Percentiles rank a stretch among this genome's conserved stretches.
phyloP scores from a whole-genome alignment of 495 filamentous ascomycete genomes.

The Hypoxylon rickii region DNA sequence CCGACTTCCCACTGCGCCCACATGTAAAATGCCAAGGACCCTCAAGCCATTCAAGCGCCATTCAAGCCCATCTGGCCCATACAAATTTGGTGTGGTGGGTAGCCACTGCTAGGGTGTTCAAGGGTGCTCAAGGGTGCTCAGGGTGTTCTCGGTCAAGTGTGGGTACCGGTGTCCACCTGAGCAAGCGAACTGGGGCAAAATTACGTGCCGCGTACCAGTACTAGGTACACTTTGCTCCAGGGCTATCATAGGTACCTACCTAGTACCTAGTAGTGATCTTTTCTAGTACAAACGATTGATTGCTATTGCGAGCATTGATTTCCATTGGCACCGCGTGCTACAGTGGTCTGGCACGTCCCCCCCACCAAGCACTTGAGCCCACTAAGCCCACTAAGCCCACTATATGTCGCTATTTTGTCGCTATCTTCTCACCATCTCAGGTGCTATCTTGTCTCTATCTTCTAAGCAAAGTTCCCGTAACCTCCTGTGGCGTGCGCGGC shows the following conservation, averaged over 20 bases:
- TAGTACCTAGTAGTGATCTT: too few species aligned
- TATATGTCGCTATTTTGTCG: slow-evolving; percentile 3
- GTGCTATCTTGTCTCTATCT: too few species aligned
- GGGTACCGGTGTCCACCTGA: slow-evolving; percentile 35
- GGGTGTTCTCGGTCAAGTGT: slow-evolving; percentile 37
- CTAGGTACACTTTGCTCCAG: too few species aligned
- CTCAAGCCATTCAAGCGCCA: too few species aligned
- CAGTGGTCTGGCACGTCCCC: too few species aligned
- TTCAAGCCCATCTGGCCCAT: too few species aligned
- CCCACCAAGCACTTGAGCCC: too few species aligned
- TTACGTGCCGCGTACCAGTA: slow-evolving; percentile 32
- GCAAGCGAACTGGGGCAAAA: slow-evolving; percentile 32
- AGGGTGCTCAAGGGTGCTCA: too few species aligned
- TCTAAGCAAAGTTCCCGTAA: slow-evolving; percentile 1
- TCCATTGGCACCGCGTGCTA: slow-evolving; percentile 17
- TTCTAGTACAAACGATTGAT: too few species aligned
- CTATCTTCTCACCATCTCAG: too few species aligned
- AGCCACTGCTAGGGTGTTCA: slow-evolving; percentile 30
- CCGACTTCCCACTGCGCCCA: slow-evolving; percentile 23
- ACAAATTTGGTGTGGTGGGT: slow-evolving; percentile 36
- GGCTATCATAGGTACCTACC: too few species aligned
- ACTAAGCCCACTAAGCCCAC: slow-evolving; percentile 11
- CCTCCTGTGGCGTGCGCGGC: slow-evolving; percentile 17
- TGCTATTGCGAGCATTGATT: not conserved
- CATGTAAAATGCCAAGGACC: slow-evolving; percentile 37